These are phyloP conservation scores for Pestalotiopsis sp. DNA, from an alignment of 2,329 filamentous ascomycete genomes.

Conservation along the genomic window DNA sequence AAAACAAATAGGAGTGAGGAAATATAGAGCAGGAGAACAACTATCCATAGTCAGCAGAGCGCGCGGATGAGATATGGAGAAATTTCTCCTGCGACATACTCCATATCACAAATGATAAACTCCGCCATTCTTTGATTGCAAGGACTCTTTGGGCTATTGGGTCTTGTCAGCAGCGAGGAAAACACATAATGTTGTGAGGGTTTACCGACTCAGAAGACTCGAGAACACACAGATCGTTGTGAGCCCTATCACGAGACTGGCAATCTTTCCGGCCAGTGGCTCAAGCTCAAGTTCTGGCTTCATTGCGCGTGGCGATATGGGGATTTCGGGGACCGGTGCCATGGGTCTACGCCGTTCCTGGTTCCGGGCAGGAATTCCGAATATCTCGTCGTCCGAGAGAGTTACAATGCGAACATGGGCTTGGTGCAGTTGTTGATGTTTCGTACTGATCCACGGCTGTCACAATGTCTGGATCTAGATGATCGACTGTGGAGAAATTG, in stretches of 20 bases:
- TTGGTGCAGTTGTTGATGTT: not conserved
- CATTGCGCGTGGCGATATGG: not conserved
- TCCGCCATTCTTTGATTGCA: not conserved
- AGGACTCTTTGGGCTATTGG: not conserved
- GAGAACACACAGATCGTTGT: not conserved
- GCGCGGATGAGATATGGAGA: too few relatives aligned
- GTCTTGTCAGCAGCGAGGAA: not conserved
- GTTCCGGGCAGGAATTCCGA: not conserved
- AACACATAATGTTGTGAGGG: too few relatives aligned
- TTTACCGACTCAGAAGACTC: not conserved
- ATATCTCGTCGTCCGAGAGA: not conserved
- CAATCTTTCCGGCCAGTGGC: not conserved
- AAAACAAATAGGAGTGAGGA: not conserved
- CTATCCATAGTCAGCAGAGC: not conserved
- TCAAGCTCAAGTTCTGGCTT: not conserved
- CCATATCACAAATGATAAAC: slow-evolving; percentile 5
- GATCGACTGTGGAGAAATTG: not conserved
- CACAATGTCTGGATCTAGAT: not conserved
- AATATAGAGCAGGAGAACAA: not conserved
- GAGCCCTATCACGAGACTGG: not conserved
- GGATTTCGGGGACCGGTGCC: not conserved
- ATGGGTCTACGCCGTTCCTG: not conserved
- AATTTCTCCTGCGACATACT: not conserved
- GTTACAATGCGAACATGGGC: not conserved
- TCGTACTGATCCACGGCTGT: not conserved